Conservation (phyloP, 495 filamentous ascomycete species). For the Hypomontagnella submonticulosa region DNA sequence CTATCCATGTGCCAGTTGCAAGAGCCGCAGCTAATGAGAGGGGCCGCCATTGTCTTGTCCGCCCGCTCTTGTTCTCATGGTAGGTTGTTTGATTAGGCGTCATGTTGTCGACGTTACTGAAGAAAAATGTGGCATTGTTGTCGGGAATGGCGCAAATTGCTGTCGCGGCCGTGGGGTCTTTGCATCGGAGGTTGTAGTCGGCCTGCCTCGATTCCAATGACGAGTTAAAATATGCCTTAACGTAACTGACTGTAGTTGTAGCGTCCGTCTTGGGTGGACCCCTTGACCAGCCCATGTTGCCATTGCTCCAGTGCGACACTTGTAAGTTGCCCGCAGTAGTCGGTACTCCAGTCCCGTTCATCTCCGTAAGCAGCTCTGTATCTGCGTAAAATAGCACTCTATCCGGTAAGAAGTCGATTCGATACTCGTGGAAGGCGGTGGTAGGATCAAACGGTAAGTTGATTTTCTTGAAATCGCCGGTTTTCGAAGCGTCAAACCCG, state of each 20-base stretch:
- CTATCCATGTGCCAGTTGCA: slow-evolving; percentile 31
- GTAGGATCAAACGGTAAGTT: slow-evolving; percentile 71
- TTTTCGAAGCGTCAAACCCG: slow-evolving; percentile 67
- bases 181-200: slow-evolving; percentile 62
- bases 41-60: slow-evolving; percentile 21
- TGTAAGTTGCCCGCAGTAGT: slow-evolving; percentile 69
- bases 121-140: slow-evolving; percentile 66
- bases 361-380: slow-evolving; percentile 61
- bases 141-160: slow-evolving; percentile 71
- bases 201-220: slow-evolving; percentile 55
- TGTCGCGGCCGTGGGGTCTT: slow-evolving; percentile 48
- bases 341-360: slow-evolving; percentile 67
- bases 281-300: slow-evolving; percentile 71
- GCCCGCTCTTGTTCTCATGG: slow-evolving; percentile 24
- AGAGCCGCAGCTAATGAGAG: slow-evolving; percentile 32
- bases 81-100: slow-evolving; percentile 69
- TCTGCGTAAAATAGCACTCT: slow-evolving; percentile 74
- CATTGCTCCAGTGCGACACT: slow-evolving; percentile 83
- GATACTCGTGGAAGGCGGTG: slow-evolving; percentile 74
- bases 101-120: slow-evolving; percentile 63
- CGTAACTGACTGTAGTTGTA: slow-evolving; percentile 68
- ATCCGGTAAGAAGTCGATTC: slow-evolving; percentile 75
- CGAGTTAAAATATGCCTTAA: slow-evolving; percentile 84
- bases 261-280: slow-evolving; percentile 73
- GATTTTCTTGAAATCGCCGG: slow-evolving; percentile 63